A percentile compares a stretch with the other conserved stretches of the same genome.
Evolutionary conservation across 257 asterid species (phyloP).

Genomic region (Plantago major): DNA sequence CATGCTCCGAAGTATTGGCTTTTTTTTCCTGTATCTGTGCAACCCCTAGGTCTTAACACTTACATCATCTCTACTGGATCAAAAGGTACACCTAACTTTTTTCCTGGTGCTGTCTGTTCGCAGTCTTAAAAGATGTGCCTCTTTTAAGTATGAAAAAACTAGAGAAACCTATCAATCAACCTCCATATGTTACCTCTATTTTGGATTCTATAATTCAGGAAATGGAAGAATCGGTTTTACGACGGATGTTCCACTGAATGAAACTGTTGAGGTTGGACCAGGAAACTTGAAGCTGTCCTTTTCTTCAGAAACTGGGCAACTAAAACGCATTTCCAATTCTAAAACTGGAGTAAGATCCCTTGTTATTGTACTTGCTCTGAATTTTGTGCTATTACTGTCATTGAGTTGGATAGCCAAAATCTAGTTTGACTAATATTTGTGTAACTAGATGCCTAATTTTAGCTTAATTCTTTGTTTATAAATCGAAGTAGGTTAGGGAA

Average conservation of each 20-base stretch:
- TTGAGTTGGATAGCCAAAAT: background rate
- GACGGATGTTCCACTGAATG: constrained; percentile 30
- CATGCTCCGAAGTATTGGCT: constrained; percentile 66
- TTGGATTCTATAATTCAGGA: constrained; percentile 36
- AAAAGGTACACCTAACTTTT: constrained; percentile 28
- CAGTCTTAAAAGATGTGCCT: background rate
- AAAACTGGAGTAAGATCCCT: constrained; percentile 54
- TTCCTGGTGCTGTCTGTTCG: constrained; percentile 1
- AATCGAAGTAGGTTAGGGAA: background rate
- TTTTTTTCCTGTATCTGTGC: constrained; percentile 54
- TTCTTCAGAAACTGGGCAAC: constrained; percentile 75
- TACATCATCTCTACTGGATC: constrained; percentile 56
- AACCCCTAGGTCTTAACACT: constrained; percentile 76
- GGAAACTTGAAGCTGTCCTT: constrained; percentile 70
- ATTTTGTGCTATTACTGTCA: too few relatives aligned
- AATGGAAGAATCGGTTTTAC: constrained; percentile 19
- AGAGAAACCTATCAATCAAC: background rate
- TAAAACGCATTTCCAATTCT: constrained; percentile 58
- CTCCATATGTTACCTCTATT: constrained; percentile 4
- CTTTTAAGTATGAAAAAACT: background rate
- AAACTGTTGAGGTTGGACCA: constrained; percentile 58
- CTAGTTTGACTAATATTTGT: background rate
- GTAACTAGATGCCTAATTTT: background rate
- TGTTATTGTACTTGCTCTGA: background rate
- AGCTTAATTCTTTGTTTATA: too few relatives aligned